These are phyloP conservation scores for Pichia heedii DNA, from an alignment of 805 yeast species.

Conservation along the genomic window DNA sequence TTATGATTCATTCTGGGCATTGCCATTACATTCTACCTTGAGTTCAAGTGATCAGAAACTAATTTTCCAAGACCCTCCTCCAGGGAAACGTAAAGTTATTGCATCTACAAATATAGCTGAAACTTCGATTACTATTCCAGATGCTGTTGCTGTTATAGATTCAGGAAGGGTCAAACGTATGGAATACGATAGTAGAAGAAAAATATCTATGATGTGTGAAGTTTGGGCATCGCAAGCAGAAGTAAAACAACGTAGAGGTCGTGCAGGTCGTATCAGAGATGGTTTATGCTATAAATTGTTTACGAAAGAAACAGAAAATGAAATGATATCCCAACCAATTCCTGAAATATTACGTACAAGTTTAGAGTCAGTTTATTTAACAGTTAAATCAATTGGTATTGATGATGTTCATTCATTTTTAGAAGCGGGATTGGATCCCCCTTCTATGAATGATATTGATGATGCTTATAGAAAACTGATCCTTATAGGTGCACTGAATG, in stretches of 20 bases:
- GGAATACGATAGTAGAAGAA: constrained; percentile 56
- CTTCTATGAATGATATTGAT: constrained; percentile 42
- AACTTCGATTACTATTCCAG: constrained; percentile 94
- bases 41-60: constrained; percentile 72
- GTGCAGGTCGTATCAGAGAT: constrained; percentile 90
- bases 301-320: constrained; percentile 48
- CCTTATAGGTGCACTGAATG: constrained; percentile 64
- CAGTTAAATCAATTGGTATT: constrained; percentile 85
- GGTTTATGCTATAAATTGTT: constrained; percentile 80
- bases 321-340: constrained; percentile 64
- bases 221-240: constrained; percentile 89
- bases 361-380: constrained; percentile 70
- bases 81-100: constrained; percentile 61
- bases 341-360: constrained; percentile 87
- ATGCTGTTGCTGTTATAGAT: constrained; percentile 86
- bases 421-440: constrained; percentile 74
- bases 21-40: constrained; percentile 87
- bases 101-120: constrained; percentile 94
- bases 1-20: constrained; percentile 28
- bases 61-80: constrained; percentile 54
- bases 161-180: constrained; percentile 78
- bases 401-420: constrained; percentile 61
- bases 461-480: constrained; percentile 44
- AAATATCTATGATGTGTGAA: constrained; percentile 66
- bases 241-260: constrained; percentile 83